Base-by-base conservation (phyloP, 805 yeast species). In the Candida coquimbonensis region DNA sequence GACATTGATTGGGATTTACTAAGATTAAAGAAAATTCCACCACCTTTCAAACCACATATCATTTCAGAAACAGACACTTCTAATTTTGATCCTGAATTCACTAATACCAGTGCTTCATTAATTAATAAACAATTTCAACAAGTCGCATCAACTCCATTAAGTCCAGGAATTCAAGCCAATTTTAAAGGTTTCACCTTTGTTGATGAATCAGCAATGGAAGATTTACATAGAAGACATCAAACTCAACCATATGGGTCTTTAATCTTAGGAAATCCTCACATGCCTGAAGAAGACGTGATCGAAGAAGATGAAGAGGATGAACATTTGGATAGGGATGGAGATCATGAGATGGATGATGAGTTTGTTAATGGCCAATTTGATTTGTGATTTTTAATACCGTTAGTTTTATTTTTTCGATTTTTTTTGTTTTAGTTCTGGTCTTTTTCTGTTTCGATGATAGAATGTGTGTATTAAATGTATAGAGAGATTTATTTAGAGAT, bases 131-230 rank as follows among this genome's bases (percentile, higher is more conserved):
- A 80, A 54, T 71, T 73, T 72, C 82, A 58, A 58, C 82, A 57
- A 57, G 68, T 54, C 58, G 66, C 65, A 40, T 65, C 66, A 43
- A 86, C 96, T 5, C 98, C 98, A 31, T 69, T 93, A 51, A 83
- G 95, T 9, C 96, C 96, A 4, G 96, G 95, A 0, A 81, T 91
- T 58, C 99, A 93, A 68, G 97, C 93, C 43, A 90, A 90, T 62
- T 93, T 93, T 69, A 88, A 87, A 57, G 99, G 99, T 0, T 93
- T 93, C 65, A 93, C 99, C 0, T 93, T 86, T 65, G 97, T 91
- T 41, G 96, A 90, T 63, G 97, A 87, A 51, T 83, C 95, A 25
- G 78, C 95, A 29, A 81, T 91, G 74, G 96, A 90, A 58, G 96
- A 90, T 54, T 86, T 85, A 65, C 83, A 84, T 55, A 61, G 45